Conservation (phyloP, 805 yeast genomes). For the Sugiyamaella qingdaonensis region DNA sequence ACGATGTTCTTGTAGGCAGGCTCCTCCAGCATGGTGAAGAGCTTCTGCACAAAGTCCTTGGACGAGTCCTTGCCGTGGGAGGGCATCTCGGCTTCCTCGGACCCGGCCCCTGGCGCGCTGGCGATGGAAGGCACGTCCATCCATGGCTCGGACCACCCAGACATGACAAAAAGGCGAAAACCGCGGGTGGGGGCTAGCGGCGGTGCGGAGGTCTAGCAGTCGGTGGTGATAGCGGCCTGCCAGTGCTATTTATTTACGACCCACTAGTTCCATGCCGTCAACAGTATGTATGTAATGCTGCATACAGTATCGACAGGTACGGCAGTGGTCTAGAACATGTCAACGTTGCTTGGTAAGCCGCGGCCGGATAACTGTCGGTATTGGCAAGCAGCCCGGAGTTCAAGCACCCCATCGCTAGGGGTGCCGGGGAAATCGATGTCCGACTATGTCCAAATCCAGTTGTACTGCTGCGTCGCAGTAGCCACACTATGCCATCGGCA, state of each 20-base stretch:
- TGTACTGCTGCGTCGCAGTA: too few species aligned
- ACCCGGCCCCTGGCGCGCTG: slow-evolving; percentile 3
- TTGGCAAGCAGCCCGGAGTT: too few species aligned
- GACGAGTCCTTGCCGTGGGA: slow-evolving; percentile 4
- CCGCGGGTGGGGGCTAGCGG: too few species aligned
- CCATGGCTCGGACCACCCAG: slow-evolving; percentile 1
- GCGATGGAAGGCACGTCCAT: background rate
- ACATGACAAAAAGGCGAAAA: background rate
- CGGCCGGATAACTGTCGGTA: background rate
- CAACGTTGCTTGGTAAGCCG: slow-evolving; percentile 2
- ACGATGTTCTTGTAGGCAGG: slow-evolving; percentile 72
- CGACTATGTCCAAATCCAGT: too few species aligned
- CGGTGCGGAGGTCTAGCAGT: background rate
- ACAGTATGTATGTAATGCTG: background rate
- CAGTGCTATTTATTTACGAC: too few species aligned
- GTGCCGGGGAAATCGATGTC: too few species aligned
- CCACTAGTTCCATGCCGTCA: background rate
- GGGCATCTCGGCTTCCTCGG: background rate
- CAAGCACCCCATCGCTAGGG: too few species aligned
- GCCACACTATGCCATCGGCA: too few species aligned
- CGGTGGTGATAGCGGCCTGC: slow-evolving; percentile 7
- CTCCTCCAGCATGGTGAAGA: slow-evolving; percentile 77
- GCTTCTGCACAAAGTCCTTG: slow-evolving; percentile 23
- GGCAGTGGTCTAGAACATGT: slow-evolving; percentile 1
- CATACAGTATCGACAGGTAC: background rate